Evolutionary conservation across 257 asterid species (phyloP).

Genomic region (Solanum peruvianum): DNA sequence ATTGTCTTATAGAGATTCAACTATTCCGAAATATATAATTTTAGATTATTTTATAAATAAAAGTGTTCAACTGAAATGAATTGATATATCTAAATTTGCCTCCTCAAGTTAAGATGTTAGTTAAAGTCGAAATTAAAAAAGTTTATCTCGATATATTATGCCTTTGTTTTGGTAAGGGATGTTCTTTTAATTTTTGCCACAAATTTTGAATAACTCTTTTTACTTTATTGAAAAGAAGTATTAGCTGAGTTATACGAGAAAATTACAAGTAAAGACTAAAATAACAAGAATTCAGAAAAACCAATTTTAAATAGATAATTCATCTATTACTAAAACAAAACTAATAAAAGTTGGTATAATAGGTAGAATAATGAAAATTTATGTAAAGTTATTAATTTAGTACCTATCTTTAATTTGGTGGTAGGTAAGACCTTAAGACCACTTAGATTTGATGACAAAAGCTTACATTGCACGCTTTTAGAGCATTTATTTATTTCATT

Average conservation of each 20-base stretch:
- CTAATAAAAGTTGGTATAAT: neutral
- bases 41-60: neutral
- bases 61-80: neutral
- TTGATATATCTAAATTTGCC: no score
- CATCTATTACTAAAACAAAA: neutral
- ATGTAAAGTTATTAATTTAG: no score
- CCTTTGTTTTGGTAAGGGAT: neutral
- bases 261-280: neutral
- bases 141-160: neutral
- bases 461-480: neutral
- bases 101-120: no score
- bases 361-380: neutral
- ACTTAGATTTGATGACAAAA: neutral
- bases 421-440: no score
- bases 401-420: neutral
- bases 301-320: neutral
- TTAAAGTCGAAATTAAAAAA: no score
- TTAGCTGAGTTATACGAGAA: neutral
- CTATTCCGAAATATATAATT: neutral
- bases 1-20: neutral
- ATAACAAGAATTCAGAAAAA: no score
- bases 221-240: neutral
- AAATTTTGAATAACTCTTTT: no score
- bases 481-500: neutral
- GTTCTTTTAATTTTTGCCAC: neutral